phyloP scores from a whole-genome alignment of 495 filamentous ascomycete species.

The Lophiotrema nucula region DNA sequence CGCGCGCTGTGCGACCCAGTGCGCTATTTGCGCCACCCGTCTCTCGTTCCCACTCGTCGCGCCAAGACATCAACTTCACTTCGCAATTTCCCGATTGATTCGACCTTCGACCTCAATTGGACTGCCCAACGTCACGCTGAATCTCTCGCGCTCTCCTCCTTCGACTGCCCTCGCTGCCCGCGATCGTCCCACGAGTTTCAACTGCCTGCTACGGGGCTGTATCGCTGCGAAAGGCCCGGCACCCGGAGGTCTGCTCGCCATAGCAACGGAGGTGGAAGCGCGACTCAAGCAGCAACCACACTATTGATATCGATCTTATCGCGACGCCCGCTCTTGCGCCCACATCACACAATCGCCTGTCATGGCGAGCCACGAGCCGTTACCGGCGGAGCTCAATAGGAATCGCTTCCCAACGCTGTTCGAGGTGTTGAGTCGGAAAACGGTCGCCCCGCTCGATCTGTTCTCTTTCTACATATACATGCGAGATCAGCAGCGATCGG shows the following conservation, averaged over 20 bases:
- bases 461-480: conserved; percentile 99
- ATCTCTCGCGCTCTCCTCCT: background rate
- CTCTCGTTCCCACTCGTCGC: conserved; percentile 14
- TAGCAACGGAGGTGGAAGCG: too few relatives aligned
- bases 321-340: too few relatives aligned
- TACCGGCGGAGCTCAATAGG: conserved; percentile 42
- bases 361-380: background rate
- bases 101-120: conserved; percentile 8
- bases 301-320: too few relatives aligned
- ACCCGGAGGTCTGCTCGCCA: too few relatives aligned
- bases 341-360: too few relatives aligned
- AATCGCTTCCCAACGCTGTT: conserved; percentile 91
- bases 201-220: too few relatives aligned
- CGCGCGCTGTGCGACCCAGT: conserved; percentile 3
- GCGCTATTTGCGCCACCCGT: conserved; percentile 25
- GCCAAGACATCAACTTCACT: conserved; percentile 29
- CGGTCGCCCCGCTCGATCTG: conserved; percentile 87
- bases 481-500: conserved; percentile 94
- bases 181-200: too few relatives aligned
- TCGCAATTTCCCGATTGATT: conserved; percentile 25
- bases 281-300: too few relatives aligned
- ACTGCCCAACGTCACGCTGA: background rate
- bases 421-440: conserved; percentile 89
- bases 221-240: too few relatives aligned
- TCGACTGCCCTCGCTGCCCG: background rate